phyloP scores from a whole-genome alignment of 1,284 basidiomycete genomes.

The Cryptococcus depauperatus region DNA sequence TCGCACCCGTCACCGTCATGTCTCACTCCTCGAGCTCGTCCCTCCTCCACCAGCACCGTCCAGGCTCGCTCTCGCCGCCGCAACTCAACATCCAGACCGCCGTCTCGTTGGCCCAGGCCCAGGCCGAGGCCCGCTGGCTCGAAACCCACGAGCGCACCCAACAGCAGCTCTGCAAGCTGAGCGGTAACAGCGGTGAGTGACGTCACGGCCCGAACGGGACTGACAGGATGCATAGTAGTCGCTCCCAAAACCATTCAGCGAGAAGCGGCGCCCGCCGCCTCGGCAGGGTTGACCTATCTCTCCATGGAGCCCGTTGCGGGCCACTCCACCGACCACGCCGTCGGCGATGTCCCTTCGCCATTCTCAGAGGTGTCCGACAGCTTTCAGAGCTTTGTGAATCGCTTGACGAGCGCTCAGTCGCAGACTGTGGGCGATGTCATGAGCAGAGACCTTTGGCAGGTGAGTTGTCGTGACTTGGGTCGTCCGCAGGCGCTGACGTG shows the following conservation, averaged over 20 bases:
- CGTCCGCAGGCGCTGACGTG: background rate
- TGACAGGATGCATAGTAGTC: no score
- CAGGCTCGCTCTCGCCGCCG: constrained; percentile 20
- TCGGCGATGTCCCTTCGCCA: constrained; percentile 7
- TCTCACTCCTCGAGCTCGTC: constrained; percentile 28
- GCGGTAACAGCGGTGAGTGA: constrained; percentile 4
- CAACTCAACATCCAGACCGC: constrained; percentile 6
- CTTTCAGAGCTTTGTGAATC: constrained; percentile 7
- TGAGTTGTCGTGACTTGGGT: constrained; percentile 17
- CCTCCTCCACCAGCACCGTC: constrained; percentile 33
- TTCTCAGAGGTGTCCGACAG: constrained; percentile 4
- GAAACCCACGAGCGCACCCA: constrained; percentile 18
- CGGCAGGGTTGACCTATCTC: constrained; percentile 18
- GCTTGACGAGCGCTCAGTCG: constrained; percentile 10
- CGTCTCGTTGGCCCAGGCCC: constrained; percentile 1
- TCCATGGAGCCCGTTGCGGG: constrained; percentile 16
- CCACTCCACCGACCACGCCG: constrained; percentile 11
- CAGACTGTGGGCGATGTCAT: constrained; percentile 19
- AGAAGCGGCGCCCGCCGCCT: constrained; percentile 19
- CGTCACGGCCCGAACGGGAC: no score
- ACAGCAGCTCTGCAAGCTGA: constrained; percentile 9
- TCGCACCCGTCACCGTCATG: no score
- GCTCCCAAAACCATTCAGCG: no score
- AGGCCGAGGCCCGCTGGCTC: constrained; percentile 12
- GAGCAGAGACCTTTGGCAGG: constrained; percentile 27